Conservation (phyloP, 139 green algal species). For the Trebouxia sp. region DNA sequence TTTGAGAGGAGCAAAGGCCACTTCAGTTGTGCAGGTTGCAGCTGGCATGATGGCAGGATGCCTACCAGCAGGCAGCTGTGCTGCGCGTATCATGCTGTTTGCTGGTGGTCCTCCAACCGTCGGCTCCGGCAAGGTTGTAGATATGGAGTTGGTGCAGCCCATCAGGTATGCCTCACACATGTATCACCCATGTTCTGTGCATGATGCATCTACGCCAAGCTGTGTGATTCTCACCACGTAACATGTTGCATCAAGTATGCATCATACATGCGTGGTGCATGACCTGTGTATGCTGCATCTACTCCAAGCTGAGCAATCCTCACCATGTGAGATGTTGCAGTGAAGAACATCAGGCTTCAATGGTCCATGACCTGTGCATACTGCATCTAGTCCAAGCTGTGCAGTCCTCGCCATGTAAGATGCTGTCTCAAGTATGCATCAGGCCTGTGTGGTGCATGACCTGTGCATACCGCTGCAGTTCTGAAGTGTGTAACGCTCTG, state of each 20-base stretch:
- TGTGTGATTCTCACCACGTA: no score
- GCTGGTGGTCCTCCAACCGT: slow-evolving; percentile 92
- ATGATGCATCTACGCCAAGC: no score
- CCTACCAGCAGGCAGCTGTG: slow-evolving; percentile 70
- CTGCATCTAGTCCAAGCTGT: no score
- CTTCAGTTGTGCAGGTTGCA: slow-evolving; percentile 70
- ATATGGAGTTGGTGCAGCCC: slow-evolving; percentile 82
- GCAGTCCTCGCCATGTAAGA: no score
- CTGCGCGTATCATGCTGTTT: slow-evolving; percentile 87
- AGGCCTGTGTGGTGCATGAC: neutral
- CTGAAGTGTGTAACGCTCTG: neutral
- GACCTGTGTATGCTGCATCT: neutral
- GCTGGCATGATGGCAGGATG: slow-evolving; percentile 77
- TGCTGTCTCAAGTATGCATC: no score
- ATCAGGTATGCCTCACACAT: slow-evolving; percentile 56
- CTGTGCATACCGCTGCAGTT: neutral
- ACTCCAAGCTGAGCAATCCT: neutral
- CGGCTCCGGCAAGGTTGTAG: slow-evolving; percentile 84
- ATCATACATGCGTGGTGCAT: neutral
- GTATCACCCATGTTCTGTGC: neutral
- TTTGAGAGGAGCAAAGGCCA: no score
- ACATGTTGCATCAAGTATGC: no score
- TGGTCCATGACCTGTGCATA: no score
- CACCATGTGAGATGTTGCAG: no score
- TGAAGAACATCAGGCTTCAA: no score